Base-by-base conservation (phyloP, 2,329 filamentous ascomycete genomes). In the Ophiosphaerella narmari region DNA sequence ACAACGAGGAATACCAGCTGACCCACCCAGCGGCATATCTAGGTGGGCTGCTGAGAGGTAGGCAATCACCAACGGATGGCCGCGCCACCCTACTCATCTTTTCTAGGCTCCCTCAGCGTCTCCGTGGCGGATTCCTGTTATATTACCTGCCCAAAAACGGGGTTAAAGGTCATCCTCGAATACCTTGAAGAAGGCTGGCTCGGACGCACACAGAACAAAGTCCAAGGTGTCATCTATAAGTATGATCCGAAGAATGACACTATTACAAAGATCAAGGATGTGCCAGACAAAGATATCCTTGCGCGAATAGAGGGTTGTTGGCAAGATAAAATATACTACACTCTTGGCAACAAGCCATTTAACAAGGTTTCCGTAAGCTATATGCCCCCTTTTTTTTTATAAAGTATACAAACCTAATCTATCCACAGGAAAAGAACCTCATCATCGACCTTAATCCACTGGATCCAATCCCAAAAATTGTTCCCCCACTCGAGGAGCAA, bases 111-210 rank as follows among this genome's bases (percentile, higher is more conserved):
- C n/a, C 79, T 97, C 43, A 92, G 87, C 63, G 87, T 99, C 55
- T 92, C 88, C 7, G 94, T 99, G 18, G 89, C 92, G 39, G 94
- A 99, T 65, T 83, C 87, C 57, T 94, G 91, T 65, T 96, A 89
- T 71, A 82, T 97, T 52, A 92, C 87, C 34, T 99, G 94, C 75
- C 83, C 88, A n/a, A 87, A 91, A 77, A 96, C 91, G 2, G 88
- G 87, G 68, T 84, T 96, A 60, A 97, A 97, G 77, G 89, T 87
- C 14, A 96, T 99, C 56, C 77, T 99, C 39, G 87, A 95, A 65
- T 99, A 99, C 71, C 79, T 92, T 47, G 93, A 97, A 67, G 93
- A 97, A 64, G 91, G 92, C 42, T 99, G 94, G 92, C 81, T 97
- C 26, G 90, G 92, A 39, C 90, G 90, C 59, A 85, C 90, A 16